Evolutionary conservation across 139 green algal genomes (phyloP).

Genomic region (Auxenochlorella pyrenoidosa): DNA sequence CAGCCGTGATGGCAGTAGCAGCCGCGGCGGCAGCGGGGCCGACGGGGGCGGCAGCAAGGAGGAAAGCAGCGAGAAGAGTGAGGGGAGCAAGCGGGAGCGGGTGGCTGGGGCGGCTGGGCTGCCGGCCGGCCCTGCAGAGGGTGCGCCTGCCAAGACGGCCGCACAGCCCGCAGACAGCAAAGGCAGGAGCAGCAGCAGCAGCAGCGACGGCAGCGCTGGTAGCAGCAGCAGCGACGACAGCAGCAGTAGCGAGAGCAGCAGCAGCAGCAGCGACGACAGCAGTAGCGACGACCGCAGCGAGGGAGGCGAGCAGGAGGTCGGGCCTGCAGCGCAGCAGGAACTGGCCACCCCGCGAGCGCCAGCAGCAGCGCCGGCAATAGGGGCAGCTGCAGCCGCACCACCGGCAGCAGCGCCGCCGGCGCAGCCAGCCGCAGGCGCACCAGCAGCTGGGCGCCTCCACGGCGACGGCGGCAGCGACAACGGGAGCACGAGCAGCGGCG

Average conservation of each 20-base stretch:
- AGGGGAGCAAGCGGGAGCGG: neutral
- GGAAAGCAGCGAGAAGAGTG: neutral
- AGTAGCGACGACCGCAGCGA: neutral
- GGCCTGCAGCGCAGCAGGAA: neutral
- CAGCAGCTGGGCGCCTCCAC: neutral
- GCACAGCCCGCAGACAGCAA: neutral
- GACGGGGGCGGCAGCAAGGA: neutral
- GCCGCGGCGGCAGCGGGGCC: neutral
- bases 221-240: neutral
- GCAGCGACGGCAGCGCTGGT: neutral
- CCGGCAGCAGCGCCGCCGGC: neutral
- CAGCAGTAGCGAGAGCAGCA: neutral
- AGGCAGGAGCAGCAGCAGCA: neutral
- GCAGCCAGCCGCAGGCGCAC: neutral
- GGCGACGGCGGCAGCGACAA: neutral
- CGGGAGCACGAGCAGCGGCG: neutral
- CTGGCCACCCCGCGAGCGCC: neutral
- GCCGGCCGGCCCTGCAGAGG: neutral
- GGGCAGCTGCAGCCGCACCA: no score
- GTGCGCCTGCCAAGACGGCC: neutral
- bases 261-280: neutral
- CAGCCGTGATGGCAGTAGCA: neutral
- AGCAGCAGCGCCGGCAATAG: neutral
- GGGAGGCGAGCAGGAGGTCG: neutral
- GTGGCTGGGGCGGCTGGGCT: neutral